Conservation (phyloP, 1,284 basidiomycete genomes). For the Vanrija sp. region DNA sequence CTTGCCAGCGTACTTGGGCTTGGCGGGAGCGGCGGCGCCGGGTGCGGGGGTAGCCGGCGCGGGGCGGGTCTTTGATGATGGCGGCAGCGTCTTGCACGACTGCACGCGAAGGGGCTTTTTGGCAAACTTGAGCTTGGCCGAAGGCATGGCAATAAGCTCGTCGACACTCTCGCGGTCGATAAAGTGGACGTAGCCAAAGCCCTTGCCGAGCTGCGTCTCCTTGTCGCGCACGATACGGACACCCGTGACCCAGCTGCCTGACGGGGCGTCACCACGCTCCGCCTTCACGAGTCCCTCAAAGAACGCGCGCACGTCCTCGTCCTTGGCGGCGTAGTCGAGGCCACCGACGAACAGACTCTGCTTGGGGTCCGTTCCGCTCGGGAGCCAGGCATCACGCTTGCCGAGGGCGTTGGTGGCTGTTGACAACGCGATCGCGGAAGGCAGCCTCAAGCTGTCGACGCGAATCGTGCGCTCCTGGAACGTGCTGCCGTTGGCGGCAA, state of each 20-base stretch:
- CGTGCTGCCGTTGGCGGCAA: slow-evolving; percentile 63
- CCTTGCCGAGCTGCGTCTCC: slow-evolving; percentile 94
- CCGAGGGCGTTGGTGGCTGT: slow-evolving; percentile 35
- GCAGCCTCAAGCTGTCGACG: slow-evolving; percentile 62
- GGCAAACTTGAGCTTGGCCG: slow-evolving; percentile 73
- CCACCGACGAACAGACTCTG: slow-evolving; percentile 85
- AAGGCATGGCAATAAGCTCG: slow-evolving; percentile 74
- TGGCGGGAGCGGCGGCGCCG: background rate
- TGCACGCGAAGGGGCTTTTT: slow-evolving; percentile 84
- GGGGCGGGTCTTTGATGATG: slow-evolving; percentile 20
- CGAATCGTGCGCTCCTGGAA: slow-evolving; percentile 74
- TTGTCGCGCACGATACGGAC: slow-evolving; percentile 87
- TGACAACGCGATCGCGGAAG: slow-evolving; percentile 33
- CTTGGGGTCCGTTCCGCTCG: slow-evolving; percentile 62
- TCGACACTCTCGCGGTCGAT: slow-evolving; percentile 79
- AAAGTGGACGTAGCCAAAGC: slow-evolving; percentile 92
- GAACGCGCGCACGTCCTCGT: slow-evolving; percentile 81
- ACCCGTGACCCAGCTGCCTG: slow-evolving; percentile 65
- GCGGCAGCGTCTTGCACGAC: slow-evolving; percentile 63
- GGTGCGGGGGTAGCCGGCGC: slow-evolving; percentile 18
- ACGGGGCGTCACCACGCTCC: slow-evolving; percentile 60
- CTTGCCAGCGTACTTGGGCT: slow-evolving; percentile 3
- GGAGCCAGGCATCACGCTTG: slow-evolving; percentile 41
- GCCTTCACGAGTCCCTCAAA: slow-evolving; percentile 74
- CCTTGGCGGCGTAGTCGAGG: slow-evolving; percentile 85